phyloP scores from a whole-genome alignment of 1,284 basidiomycete species.

The Uromyces viciae-fabae region DNA sequence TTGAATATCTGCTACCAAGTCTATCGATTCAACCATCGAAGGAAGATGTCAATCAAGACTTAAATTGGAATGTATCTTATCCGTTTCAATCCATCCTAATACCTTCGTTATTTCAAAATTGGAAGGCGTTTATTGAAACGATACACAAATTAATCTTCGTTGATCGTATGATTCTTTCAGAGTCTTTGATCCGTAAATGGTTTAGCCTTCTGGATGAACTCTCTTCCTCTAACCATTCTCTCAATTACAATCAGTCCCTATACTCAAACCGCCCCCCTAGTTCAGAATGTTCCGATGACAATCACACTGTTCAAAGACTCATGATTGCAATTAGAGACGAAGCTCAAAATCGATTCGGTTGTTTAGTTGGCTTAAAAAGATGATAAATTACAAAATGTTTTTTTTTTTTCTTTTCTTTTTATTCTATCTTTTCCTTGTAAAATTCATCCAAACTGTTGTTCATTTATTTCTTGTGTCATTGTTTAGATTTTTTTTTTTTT shows the following conservation, averaged over 20 bases:
- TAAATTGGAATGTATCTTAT: constrained; percentile 29
- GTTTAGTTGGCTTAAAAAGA: constrained; percentile 17
- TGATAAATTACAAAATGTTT: no score
- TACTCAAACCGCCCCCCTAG: neutral
- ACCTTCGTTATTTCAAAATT: constrained; percentile 30
- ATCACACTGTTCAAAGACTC: constrained; percentile 5
- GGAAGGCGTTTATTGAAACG: constrained; percentile 26
- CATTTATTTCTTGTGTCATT: no score
- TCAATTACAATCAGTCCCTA: neutral
- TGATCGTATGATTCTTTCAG: constrained; percentile 34
- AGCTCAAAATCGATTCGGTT: constrained; percentile 12
- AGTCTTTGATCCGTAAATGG: constrained; percentile 43
- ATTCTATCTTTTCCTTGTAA: no score
- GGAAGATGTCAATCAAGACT: neutral
- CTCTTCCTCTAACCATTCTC: neutral
- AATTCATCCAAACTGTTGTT: no score
- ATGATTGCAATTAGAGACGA: constrained; percentile 25
- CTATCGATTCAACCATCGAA: constrained; percentile 11
- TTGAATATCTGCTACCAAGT: constrained; percentile 20
- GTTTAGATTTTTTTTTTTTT: no score
- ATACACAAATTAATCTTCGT: constrained; percentile 24
- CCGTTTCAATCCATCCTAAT: constrained; percentile 31
- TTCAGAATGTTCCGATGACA: neutral
- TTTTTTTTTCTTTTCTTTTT: no score
- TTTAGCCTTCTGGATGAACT: constrained; percentile 26